Conservation (phyloP, 345 rosid species). For the Citrus medica region DNA sequence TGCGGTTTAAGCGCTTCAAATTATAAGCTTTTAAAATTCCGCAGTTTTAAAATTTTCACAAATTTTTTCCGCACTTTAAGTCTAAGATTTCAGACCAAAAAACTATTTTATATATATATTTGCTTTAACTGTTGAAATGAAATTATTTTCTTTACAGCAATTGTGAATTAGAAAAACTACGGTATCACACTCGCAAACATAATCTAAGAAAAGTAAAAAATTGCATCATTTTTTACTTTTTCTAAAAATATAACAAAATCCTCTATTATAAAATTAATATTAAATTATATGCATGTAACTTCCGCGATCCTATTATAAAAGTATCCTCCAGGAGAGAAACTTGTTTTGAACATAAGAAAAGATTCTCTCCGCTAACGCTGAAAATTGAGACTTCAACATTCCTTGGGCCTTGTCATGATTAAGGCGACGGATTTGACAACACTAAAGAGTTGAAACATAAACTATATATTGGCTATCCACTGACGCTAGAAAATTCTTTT, state of each 20-base stretch:
- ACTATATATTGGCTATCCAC: conserved; percentile 6
- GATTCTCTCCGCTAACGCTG: not conserved
- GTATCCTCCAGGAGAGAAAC: not conserved
- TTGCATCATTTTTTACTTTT: not conserved
- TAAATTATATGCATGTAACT: too few species aligned
- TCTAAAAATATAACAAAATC: not conserved
- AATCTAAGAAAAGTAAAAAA: not conserved
- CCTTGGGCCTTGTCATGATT: conserved; percentile 16
- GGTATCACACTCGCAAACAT: not conserved
- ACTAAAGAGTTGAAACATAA: conserved; percentile 18
- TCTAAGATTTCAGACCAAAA: too few species aligned
- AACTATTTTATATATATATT: too few species aligned
- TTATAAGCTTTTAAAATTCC: rapidly evolving
- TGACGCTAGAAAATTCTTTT: conserved; percentile 31
- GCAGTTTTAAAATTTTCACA: too few species aligned
- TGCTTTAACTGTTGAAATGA: not conserved
- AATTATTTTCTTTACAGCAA: not conserved
- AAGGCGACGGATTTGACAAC: conserved; percentile 39
- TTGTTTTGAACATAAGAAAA: not conserved
- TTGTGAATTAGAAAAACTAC: not conserved
- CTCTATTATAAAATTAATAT: too few species aligned
- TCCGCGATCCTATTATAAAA: too few species aligned
- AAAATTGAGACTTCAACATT: not conserved
- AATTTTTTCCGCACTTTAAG: too few species aligned
- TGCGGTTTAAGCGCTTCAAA: too few species aligned